Conservation (phyloP, 2,329 filamentous ascomycete species). For the Neoarthrinium moseri region DNA sequence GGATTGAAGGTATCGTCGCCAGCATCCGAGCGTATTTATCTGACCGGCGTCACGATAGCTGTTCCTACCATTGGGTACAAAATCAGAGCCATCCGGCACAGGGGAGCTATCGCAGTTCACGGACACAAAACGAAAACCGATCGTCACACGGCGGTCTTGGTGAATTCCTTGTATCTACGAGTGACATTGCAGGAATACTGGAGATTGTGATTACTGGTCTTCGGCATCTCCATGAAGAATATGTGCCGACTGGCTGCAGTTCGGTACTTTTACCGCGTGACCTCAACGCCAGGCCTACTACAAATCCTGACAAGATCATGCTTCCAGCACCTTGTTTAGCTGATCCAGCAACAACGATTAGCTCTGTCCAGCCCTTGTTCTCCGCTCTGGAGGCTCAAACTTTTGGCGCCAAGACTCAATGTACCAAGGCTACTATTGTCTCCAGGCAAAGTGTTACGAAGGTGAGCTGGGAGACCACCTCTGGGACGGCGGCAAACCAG, state of each 20-base stretch:
- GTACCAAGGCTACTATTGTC: conserved; percentile 22
- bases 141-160: background rate
- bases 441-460: conserved; percentile 31
- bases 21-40: conserved; percentile 25
- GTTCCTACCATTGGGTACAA: conserved; percentile 2
- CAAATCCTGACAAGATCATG: conserved; percentile 18
- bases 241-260: conserved; percentile 12
- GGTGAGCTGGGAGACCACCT: conserved; percentile 23
- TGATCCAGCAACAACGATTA: conserved; percentile 28
- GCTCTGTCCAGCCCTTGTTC: conserved; percentile 24
- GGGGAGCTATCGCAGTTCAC: background rate
- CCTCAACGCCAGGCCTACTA: conserved; percentile 16
- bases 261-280: conserved; percentile 20
- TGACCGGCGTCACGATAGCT: conserved; percentile 15
- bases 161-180: conserved; percentile 22
- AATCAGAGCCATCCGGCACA: background rate
- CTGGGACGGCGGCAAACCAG: too few relatives aligned
- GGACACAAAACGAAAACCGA: background rate
- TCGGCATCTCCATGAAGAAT: conserved; percentile 15
- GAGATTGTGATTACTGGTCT: conserved; percentile 27
- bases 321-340: conserved; percentile 19
- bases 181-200: conserved; percentile 27
- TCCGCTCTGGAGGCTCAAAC: background rate
- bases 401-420: background rate
- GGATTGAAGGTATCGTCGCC: conserved; percentile 20